Evolutionary conservation across 1,284 basidiomycete species (phyloP).

Genomic region (Trichosporon ovoides): DNA sequence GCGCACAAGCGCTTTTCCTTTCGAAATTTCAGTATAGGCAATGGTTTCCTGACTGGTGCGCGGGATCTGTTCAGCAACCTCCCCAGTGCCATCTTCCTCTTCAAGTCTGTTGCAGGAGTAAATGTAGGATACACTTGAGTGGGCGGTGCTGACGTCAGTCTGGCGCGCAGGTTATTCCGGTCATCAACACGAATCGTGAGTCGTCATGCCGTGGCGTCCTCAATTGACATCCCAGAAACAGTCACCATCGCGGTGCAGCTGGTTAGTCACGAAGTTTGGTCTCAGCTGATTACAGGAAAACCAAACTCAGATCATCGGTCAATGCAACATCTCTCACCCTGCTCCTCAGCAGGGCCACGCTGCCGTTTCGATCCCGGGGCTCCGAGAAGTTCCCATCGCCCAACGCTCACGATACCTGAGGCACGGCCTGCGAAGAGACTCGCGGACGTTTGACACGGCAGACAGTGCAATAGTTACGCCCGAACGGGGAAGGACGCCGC

Average conservation of each 20-base stretch:
- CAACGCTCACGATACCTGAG: conserved; percentile 6
- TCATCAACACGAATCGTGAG: conserved; percentile 82
- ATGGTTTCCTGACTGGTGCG: conserved; percentile 81
- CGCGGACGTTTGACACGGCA: conserved; percentile 44
- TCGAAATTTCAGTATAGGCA: conserved; percentile 64
- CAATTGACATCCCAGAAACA: conserved; percentile 50
- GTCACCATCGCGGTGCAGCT: conserved; percentile 96
- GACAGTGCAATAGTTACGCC: conserved; percentile 26
- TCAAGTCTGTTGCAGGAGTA: conserved; percentile 79
- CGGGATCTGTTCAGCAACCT: conserved; percentile 81
- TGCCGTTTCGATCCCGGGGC: not conserved
- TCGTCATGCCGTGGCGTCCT: not conserved
- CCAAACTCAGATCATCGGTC: conserved; percentile 75
- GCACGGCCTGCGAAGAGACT: conserved; percentile 33
- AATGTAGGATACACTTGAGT: conserved; percentile 24
- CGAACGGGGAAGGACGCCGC: conserved; percentile 7
- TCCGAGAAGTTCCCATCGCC: not conserved
- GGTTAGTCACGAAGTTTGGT: conserved; percentile 51
- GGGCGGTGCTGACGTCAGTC: conserved; percentile 17
- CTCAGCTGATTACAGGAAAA: conserved; percentile 57
- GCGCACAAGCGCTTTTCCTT: conserved; percentile 91
- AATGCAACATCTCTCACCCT: conserved; percentile 96
- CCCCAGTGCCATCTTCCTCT: conserved; percentile 91
- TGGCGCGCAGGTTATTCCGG: conserved; percentile 61
- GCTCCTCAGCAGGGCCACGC: conserved; percentile 11